A percentile compares a stretch with the other conserved stretches of the same genome.
Evolutionary conservation across 2,329 filamentous ascomycete species (phyloP).

Genomic region (Cucurbitaria berberidis): DNA sequence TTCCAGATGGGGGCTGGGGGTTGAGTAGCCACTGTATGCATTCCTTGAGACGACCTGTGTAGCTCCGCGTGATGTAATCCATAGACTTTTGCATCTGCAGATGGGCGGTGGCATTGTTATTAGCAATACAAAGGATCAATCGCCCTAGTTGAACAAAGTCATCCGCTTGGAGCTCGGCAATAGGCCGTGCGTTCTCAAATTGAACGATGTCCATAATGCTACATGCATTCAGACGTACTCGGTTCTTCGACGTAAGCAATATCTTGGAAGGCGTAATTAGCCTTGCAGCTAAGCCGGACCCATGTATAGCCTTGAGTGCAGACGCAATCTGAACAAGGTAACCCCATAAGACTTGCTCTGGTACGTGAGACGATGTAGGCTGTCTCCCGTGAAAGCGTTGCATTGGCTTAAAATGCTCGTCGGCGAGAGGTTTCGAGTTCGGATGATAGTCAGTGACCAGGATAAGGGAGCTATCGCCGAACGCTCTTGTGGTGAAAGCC

Average conservation of each 20-base stretch:
- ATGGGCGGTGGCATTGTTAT: slow-evolving; percentile 65
- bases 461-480: slow-evolving; percentile 92
- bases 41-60: slow-evolving; percentile 78
- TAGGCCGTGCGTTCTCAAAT: slow-evolving; percentile 71
- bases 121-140: slow-evolving; percentile 81
- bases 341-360: slow-evolving; percentile 82
- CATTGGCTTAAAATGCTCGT: slow-evolving; percentile 70
- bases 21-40: slow-evolving; percentile 82
- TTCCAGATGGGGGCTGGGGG: slow-evolving; percentile 49
- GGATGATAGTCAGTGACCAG: slow-evolving; percentile 95
- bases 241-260: slow-evolving; percentile 86
- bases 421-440: slow-evolving; percentile 84
- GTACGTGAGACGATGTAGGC: slow-evolving; percentile 47
- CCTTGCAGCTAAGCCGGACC: slow-evolving; percentile 78
- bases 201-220: slow-evolving; percentile 89
- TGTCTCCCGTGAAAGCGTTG: slow-evolving; percentile 49
- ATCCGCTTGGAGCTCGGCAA: slow-evolving; percentile 82
- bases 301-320: slow-evolving; percentile 85
- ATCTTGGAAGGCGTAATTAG: slow-evolving; percentile 89
- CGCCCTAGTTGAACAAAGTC: slow-evolving; percentile 86
- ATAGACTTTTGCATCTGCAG: slow-evolving; percentile 72
- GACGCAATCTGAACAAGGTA: slow-evolving; percentile 92
- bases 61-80: slow-evolving; percentile 77
- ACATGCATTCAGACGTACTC: slow-evolving; percentile 86
- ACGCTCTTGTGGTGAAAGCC: slow-evolving; percentile 90